phyloP scores from a whole-genome alignment of 2,329 filamentous ascomycete genomes.

The Dichotomopilus funicola region DNA sequence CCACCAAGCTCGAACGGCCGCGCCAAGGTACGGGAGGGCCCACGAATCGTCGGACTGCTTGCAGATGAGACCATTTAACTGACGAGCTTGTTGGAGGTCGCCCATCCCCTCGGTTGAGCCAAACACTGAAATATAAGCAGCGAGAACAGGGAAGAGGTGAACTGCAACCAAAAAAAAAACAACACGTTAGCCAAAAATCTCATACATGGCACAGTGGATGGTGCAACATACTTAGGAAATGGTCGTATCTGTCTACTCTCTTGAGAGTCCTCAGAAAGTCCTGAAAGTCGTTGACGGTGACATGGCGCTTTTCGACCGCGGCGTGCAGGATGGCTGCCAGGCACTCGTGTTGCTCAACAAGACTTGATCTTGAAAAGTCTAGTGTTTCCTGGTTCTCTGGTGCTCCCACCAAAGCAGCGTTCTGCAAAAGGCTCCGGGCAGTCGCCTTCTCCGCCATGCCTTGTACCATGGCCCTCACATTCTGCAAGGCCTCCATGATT shows the following conservation, averaged over 20 bases:
- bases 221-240: constrained; percentile 40
- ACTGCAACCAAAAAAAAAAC: constrained; percentile 35
- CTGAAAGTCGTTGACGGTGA: constrained; percentile 64
- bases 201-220: neutral
- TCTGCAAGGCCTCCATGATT: constrained; percentile 69
- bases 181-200: neutral
- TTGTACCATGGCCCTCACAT: constrained; percentile 70
- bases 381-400: constrained; percentile 69
- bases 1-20: constrained; percentile 78
- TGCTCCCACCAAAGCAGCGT: constrained; percentile 43
- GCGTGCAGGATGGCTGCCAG: constrained; percentile 74
- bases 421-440: constrained; percentile 67
- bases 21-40: constrained; percentile 68
- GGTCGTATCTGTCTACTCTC: constrained; percentile 70
- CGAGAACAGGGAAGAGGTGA: constrained; percentile 76
- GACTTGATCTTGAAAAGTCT: constrained; percentile 70
- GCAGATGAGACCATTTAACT: constrained; percentile 63
- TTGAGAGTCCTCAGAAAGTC: constrained; percentile 62
- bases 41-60: constrained; percentile 62
- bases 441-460: constrained; percentile 69
- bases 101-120: constrained; percentile 69
- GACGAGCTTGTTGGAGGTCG: constrained; percentile 61
- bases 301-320: constrained; percentile 69
- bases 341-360: constrained; percentile 84
- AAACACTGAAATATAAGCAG: constrained; percentile 69